These are phyloP conservation scores for Dryas integrifolia DNA, from an alignment of 331 rosid genomes.

Conservation along the genomic window DNA sequence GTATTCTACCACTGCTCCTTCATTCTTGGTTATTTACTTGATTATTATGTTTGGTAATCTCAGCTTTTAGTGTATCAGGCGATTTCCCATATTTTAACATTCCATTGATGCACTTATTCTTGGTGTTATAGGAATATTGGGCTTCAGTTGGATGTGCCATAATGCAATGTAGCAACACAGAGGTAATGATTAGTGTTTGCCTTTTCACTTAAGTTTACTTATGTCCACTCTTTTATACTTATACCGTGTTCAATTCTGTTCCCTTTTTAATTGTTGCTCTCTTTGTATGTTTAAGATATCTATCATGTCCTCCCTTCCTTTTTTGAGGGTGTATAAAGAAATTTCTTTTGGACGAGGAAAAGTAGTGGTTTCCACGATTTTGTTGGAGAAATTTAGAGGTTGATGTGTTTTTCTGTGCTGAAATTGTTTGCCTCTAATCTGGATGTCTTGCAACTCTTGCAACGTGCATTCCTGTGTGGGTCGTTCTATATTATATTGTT, in stretches of 20 bases:
- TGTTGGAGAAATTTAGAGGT: neutral
- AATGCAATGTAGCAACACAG: conserved; percentile 99
- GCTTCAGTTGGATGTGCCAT: conserved; percentile 96
- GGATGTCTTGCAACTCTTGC: too few species aligned
- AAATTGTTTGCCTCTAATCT: too few species aligned
- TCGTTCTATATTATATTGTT: too few species aligned
- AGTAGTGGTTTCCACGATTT: neutral
- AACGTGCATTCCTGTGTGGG: too few species aligned
- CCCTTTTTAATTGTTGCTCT: neutral
- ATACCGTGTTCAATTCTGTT: neutral
- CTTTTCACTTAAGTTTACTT: neutral
- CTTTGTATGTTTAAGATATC: neutral
- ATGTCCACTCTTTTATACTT: neutral
- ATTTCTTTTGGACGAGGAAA: neutral
- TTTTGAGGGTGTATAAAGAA: neutral
- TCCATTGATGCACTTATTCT: conserved; percentile 11
- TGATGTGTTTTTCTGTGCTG: too few species aligned
- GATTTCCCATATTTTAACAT: neutral
- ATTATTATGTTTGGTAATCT: neutral
- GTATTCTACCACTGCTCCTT: too few species aligned
- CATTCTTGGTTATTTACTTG: neutral
- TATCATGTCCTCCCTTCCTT: too few species aligned
- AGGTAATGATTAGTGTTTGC: conserved; percentile 45
- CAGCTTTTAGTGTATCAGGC: neutral
- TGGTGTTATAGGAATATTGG: conserved; percentile 73